phyloP scores from a whole-genome alignment of 2,329 filamentous ascomycete genomes.

The Penicillium paneum region DNA sequence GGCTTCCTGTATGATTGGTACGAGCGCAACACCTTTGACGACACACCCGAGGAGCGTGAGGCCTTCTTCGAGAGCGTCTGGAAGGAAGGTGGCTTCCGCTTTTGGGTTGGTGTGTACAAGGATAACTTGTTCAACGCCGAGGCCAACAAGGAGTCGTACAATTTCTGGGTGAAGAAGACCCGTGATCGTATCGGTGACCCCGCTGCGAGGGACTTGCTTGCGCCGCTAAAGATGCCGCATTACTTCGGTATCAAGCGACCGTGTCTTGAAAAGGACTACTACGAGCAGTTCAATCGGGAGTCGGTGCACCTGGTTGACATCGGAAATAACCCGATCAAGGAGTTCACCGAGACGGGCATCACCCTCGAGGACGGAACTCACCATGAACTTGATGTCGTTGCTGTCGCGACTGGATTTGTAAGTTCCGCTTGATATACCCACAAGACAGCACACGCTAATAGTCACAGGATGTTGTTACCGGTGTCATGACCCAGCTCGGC shows the following conservation, averaged over 20 bases:
- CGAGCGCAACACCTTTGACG: slow-evolving; percentile 56
- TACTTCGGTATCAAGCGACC: slow-evolving; percentile 55
- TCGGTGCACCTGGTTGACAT: slow-evolving; percentile 50
- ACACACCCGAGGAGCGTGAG: slow-evolving; percentile 50
- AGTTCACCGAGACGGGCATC: slow-evolving; percentile 43
- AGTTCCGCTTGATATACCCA: neutral
- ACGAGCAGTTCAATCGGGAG: slow-evolving; percentile 48
- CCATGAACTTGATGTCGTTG: slow-evolving; percentile 41
- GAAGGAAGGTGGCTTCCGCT: slow-evolving; percentile 53
- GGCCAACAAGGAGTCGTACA: slow-evolving; percentile 54
- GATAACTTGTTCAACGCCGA: slow-evolving; percentile 49
- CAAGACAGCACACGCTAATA: neutral
- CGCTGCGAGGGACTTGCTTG: slow-evolving; percentile 50
- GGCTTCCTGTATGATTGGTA: slow-evolving; percentile 59
- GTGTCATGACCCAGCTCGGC: slow-evolving; percentile 41
- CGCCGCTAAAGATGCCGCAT: slow-evolving; percentile 53
- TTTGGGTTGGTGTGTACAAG: slow-evolving; percentile 55
- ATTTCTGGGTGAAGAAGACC: slow-evolving; percentile 55
- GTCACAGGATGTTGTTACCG: slow-evolving; percentile 38
- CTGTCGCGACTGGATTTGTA: slow-evolving; percentile 45
- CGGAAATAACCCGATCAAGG: slow-evolving; percentile 43
- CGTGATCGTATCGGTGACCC: slow-evolving; percentile 52
- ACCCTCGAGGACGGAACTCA: slow-evolving; percentile 36
- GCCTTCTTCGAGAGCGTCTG: slow-evolving; percentile 52
- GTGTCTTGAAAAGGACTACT: slow-evolving; percentile 50